Evolutionary conservation across 345 rosid species (phyloP), one percentile per base, ranked within the genome.

Genomic region (Rhodamnia rubescens): DNA sequence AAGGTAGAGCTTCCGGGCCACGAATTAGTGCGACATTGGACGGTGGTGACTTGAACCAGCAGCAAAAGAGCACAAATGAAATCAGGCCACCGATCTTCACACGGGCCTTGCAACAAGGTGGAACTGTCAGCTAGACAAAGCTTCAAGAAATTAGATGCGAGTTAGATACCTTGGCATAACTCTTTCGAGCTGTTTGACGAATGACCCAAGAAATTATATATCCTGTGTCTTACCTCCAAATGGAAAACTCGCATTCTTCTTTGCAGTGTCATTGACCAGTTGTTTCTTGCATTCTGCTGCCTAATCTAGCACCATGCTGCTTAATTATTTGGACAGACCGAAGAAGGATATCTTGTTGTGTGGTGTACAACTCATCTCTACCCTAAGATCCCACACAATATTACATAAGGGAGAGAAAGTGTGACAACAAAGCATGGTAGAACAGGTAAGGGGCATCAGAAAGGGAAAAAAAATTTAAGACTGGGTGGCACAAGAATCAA

Each of bases 321-420:
- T 93, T 92, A 74, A 95, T 91, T 87, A 96, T 93, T 88, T 84
- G 89, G 80, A 91, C 96, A 2, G 95, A 87, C 86, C 92, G 95
- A 81, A 96, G 86, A 81, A 95, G 95, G 85, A 96, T 91, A 56
- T 96, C 96, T 89, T 94, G 95, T 83, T 96, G 92, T 32, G 95
- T 85, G 53, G 91, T 36, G 89, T 93, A 91, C 64, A 92, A 74
- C 90, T 95, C 98, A 44, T 93, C 94, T 91, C 93, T 94, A 83
- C 95, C 92, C 98, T 95, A 84, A 50, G 83, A 85, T 80, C 49
- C 87, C 53, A 22, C 27, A 49, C 47, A 55, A 50, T 16, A 55
- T 22, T 84, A 44, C 5, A 15, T 29, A 44, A 2, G 29, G 56
- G 51, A 80, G 56, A 50, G 14, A 4, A 7, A 55, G 14, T 53